These are phyloP conservation scores for Meira miltonrushii DNA, from an alignment of 1,284 basidiomycete species.

Conservation along the genomic window DNA sequence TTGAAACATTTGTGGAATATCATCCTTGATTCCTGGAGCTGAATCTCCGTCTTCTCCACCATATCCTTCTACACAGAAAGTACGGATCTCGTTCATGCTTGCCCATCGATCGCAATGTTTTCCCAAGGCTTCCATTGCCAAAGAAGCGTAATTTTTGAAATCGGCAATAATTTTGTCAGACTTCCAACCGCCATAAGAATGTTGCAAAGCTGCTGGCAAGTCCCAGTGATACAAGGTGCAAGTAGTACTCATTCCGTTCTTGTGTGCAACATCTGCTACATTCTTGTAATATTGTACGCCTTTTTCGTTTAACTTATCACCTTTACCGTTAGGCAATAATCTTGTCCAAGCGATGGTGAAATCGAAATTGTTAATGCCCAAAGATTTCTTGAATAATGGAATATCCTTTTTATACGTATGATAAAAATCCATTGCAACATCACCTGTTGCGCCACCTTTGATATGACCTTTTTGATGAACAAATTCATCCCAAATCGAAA, in stretches of 20 bases:
- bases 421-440: slow-evolving; percentile 19
- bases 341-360: slow-evolving; percentile 20
- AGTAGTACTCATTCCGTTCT: slow-evolving; percentile 6
- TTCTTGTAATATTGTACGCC: slow-evolving; percentile 16
- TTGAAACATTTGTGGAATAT: slow-evolving; percentile 5
- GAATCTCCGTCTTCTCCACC: slow-evolving; percentile 7
- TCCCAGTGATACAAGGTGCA: slow-evolving; percentile 21
- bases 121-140: slow-evolving; percentile 11
- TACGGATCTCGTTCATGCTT: slow-evolving; percentile 18
- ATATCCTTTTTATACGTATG: slow-evolving; percentile 18
- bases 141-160: slow-evolving; percentile 15
- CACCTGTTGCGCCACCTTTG: slow-evolving; percentile 8
- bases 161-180: slow-evolving; percentile 12
- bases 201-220: slow-evolving; percentile 14
- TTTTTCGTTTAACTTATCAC: slow-evolving; percentile 9
- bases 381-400: slow-evolving; percentile 13
- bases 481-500: slow-evolving; percentile 18
- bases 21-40: slow-evolving; percentile 12
- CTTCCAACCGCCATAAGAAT: slow-evolving; percentile 14
- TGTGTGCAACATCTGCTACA: slow-evolving; percentile 9
- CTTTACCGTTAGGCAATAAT: slow-evolving; percentile 15
- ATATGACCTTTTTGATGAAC: slow-evolving; percentile 15
- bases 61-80: slow-evolving; percentile 16
- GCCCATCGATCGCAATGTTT: slow-evolving; percentile 17
- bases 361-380: slow-evolving; percentile 18